Evolutionary conservation across 1,284 basidiomycete genomes (phyloP).

Genomic region (Apiotrichum siamense): DNA sequence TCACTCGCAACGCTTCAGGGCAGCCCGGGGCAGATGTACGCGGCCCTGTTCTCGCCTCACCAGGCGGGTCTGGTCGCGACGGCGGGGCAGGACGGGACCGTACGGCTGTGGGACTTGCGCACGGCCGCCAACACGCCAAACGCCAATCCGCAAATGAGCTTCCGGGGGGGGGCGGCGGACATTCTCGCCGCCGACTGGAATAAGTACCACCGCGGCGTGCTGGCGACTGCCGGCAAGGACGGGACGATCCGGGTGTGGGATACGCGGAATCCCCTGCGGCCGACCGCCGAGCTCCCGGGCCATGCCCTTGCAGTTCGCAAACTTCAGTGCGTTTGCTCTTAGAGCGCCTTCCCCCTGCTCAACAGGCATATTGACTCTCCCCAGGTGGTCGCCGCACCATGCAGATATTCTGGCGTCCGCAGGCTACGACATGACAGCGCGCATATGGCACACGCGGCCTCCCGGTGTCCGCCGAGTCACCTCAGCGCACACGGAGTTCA

Average conservation of each 20-base stretch:
- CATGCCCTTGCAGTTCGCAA: constrained; percentile 52
- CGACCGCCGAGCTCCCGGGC: constrained; percentile 29
- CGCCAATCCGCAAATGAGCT: constrained; percentile 1
- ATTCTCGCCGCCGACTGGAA: constrained; percentile 52
- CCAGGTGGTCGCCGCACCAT: constrained; percentile 53
- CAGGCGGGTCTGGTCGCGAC: constrained; percentile 72
- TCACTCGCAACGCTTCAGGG: constrained; percentile 76
- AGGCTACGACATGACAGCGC: constrained; percentile 71
- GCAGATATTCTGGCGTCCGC: constrained; percentile 57
- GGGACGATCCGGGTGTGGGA: constrained; percentile 50
- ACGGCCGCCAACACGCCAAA: neutral
- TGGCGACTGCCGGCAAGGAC: constrained; percentile 53
- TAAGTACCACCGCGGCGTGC: constrained; percentile 51
- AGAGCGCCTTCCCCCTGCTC: too few species aligned
- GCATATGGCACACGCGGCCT: constrained; percentile 48
- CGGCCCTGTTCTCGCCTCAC: constrained; percentile 85
- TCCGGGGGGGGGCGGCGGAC: constrained; percentile 17
- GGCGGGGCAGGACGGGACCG: constrained; percentile 75
- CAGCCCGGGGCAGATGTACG: constrained; percentile 61
- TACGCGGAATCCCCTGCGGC: constrained; percentile 28
- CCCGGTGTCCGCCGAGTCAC: constrained; percentile 49
- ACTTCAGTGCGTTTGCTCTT: constrained; percentile 37
- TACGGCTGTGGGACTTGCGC: constrained; percentile 66
- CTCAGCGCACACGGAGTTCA: constrained; percentile 91
- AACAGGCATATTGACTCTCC: too few species aligned